Evolutionary conservation across 2,329 filamentous ascomycete species (phyloP).

Genomic region (Colletotrichum godetiae): DNA sequence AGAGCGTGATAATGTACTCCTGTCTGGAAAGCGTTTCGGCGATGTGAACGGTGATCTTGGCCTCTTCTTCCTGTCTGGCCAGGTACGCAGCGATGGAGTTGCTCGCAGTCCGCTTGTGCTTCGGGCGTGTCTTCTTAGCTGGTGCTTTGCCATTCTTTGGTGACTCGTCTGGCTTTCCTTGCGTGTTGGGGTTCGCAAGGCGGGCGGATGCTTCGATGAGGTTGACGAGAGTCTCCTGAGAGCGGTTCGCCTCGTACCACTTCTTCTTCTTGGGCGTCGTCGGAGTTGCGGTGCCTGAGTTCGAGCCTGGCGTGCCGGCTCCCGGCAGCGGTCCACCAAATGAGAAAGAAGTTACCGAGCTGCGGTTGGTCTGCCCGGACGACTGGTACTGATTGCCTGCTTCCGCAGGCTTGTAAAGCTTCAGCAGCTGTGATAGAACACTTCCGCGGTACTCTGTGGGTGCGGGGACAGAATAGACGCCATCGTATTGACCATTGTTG

Average conservation of each 20-base stretch:
- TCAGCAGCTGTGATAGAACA: slow-evolving; percentile 58
- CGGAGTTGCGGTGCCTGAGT: slow-evolving; percentile 47
- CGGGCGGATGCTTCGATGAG: slow-evolving; percentile 58
- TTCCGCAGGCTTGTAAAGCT: slow-evolving; percentile 56
- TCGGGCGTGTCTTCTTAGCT: slow-evolving; percentile 47
- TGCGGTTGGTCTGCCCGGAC: slow-evolving; percentile 37
- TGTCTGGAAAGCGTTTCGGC: slow-evolving; percentile 80
- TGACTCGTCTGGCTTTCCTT: slow-evolving; percentile 35
- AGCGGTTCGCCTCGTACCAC: slow-evolving; percentile 61
- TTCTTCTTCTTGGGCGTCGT: slow-evolving; percentile 56
- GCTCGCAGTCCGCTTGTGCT: slow-evolving; percentile 50
- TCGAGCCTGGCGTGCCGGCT: slow-evolving; percentile 46
- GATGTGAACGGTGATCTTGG: slow-evolving; percentile 62
- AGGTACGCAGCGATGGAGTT: slow-evolving; percentile 50
- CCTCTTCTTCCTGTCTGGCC: slow-evolving; percentile 54
- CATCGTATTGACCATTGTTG: slow-evolving; percentile 53
- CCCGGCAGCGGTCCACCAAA: slow-evolving; percentile 50
- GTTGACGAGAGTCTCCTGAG: slow-evolving; percentile 58
- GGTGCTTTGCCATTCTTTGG: slow-evolving; percentile 29
- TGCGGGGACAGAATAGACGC: slow-evolving; percentile 52
- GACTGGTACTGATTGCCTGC: slow-evolving; percentile 30
- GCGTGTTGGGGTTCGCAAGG: slow-evolving; percentile 49
- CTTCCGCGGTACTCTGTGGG: slow-evolving; percentile 56
- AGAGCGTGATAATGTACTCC: slow-evolving; percentile 85
- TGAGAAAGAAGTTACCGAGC: slow-evolving; percentile 42